phyloP scores from a whole-genome alignment of 1,284 basidiomycete genomes.

The Macrocystidia cucumis region DNA sequence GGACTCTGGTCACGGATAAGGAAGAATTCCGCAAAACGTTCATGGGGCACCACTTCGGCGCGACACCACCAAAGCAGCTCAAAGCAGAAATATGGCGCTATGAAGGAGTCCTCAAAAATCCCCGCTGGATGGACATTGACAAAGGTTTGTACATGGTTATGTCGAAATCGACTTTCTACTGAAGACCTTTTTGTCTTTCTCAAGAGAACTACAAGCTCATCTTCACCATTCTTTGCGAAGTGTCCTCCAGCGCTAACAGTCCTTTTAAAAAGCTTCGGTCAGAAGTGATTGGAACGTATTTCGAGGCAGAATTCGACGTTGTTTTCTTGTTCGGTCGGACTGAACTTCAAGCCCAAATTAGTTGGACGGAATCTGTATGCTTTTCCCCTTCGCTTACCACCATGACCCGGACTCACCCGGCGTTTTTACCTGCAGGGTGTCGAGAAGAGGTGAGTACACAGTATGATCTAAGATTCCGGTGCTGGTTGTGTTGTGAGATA shows the following conservation, averaged over 20 bases:
- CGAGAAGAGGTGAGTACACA: background rate
- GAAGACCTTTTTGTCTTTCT: background rate
- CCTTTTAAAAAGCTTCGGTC: too few relatives aligned
- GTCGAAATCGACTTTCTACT: background rate
- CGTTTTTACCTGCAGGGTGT: background rate
- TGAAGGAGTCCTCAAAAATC: slow-evolving; percentile 24
- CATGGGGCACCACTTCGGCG: slow-evolving; percentile 9
- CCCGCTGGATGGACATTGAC: slow-evolving; percentile 37
- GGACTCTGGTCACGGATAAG: slow-evolving; percentile 23
- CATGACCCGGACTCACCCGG: background rate
- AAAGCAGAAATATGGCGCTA: slow-evolving; percentile 29
- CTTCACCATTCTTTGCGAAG: background rate
- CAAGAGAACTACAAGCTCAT: background rate
- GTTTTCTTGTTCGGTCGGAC: slow-evolving; percentile 22
- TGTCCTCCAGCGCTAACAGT: slow-evolving; percentile 1
- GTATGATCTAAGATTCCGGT: background rate
- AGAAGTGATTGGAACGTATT: too few relatives aligned
- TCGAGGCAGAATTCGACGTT: slow-evolving; percentile 14
- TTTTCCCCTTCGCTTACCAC: background rate
- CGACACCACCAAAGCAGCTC: slow-evolving; percentile 10
- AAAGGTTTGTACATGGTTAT: slow-evolving; percentile 21
- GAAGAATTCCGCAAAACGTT: slow-evolving; percentile 18
- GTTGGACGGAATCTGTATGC: slow-evolving; percentile 31
- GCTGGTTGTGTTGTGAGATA: too few relatives aligned
- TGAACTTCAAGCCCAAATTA: slow-evolving; percentile 19